A percentile compares a stretch with the other conserved stretches of the same genome.
These are phyloP conservation scores for Microsporum ferrugineum DNA, from an alignment of 2,329 filamentous ascomycete species.

Conservation along the genomic window DNA sequence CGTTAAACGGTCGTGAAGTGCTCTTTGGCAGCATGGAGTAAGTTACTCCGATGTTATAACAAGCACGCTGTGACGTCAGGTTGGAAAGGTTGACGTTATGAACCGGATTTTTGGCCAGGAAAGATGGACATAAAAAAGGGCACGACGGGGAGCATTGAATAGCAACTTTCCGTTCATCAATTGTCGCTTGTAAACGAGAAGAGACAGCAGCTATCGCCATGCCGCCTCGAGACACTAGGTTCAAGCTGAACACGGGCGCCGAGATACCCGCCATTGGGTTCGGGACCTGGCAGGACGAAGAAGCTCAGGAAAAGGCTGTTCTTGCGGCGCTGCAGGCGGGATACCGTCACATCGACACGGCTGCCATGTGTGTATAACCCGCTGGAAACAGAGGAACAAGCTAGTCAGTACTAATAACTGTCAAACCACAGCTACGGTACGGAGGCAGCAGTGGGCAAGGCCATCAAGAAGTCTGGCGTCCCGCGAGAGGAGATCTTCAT, in stretches of 20 bases:
- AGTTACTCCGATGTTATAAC: background rate
- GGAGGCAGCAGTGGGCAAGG: slow-evolving; percentile 54
- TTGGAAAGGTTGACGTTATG: background rate
- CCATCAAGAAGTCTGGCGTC: slow-evolving; percentile 52
- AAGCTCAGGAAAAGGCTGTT: slow-evolving; percentile 38
- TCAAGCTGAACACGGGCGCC: slow-evolving; percentile 39
- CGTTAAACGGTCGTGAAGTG: no score
- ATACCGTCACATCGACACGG: slow-evolving; percentile 47
- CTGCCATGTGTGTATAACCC: slow-evolving; percentile 28
- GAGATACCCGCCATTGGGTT: slow-evolving; percentile 41
- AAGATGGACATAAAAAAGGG: background rate
- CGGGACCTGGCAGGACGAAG: slow-evolving; percentile 45
- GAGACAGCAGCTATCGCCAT: background rate
- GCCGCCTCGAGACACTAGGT: slow-evolving; percentile 22
- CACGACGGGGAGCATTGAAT: background rate
- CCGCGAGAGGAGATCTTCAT: slow-evolving; percentile 55
- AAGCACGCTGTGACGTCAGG: background rate
- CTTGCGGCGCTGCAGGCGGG: slow-evolving; percentile 38
- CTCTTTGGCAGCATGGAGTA: background rate
- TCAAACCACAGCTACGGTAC: slow-evolving; percentile 43
- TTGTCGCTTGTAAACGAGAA: background rate
- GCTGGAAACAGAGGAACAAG: background rate
- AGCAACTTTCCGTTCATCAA: background rate
- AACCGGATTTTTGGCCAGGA: background rate
- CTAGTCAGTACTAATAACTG: background rate